These are phyloP conservation scores for Alisma plantagoaquatica DNA, from an alignment of 106 monocot genomes.

Conservation along the genomic window DNA sequence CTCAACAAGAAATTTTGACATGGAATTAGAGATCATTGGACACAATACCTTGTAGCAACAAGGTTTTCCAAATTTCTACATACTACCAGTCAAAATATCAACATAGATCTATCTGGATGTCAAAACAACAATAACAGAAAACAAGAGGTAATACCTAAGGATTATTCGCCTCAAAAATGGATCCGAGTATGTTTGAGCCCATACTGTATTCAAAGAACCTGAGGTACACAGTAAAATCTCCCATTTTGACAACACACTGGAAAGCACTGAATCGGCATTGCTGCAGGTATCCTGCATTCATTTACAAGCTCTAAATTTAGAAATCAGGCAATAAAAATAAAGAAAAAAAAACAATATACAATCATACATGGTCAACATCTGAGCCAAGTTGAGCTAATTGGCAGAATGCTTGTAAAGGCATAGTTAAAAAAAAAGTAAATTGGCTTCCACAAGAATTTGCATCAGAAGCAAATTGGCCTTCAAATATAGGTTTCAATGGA, in stretches of 20 bases:
- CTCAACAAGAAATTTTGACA: too few relatives aligned
- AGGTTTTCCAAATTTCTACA: too few relatives aligned
- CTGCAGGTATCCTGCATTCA: slow-evolving; percentile 50
- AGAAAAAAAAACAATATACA: too few relatives aligned
- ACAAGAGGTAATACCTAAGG: slow-evolving; percentile 41
- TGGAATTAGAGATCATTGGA: too few relatives aligned
- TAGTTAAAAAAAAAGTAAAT: slow-evolving; percentile 88
- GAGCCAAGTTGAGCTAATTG: slow-evolving; percentile 50
- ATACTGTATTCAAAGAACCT: slow-evolving; percentile 49
- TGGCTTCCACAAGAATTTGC: slow-evolving; percentile 43
- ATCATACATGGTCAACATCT: slow-evolving; percentile 51
- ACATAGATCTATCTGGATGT: too few relatives aligned
- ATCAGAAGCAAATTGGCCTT: slow-evolving; percentile 26
- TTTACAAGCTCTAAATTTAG: too few relatives aligned
- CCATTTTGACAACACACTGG: slow-evolving; percentile 75
- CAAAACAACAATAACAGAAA: too few relatives aligned
- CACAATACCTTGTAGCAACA: too few relatives aligned
- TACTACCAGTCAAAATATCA: too few relatives aligned
- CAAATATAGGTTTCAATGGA: slow-evolving; percentile 32
- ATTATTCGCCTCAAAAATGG: slow-evolving; percentile 84
- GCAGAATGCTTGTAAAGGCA: slow-evolving; percentile 83
- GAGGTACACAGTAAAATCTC: slow-evolving; percentile 76
- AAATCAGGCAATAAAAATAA: too few relatives aligned
- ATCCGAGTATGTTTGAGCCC: slow-evolving; percentile 77
- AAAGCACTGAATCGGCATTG: slow-evolving; percentile 45